phyloP scores from a whole-genome alignment of 2,329 filamentous ascomycete species.

The Anisogramma anomala region DNA sequence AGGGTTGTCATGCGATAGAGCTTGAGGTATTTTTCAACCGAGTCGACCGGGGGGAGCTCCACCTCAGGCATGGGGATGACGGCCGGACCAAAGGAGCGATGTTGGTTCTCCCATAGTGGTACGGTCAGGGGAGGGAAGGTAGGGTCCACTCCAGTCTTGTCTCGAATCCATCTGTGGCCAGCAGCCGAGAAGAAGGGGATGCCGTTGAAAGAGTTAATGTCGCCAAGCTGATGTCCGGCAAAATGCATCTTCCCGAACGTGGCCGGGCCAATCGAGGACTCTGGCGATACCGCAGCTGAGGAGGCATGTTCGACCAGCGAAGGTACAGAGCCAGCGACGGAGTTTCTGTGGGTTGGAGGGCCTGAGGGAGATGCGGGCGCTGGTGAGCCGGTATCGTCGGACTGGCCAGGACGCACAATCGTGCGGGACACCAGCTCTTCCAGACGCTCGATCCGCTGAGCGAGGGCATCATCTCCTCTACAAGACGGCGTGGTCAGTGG shows the following conservation, averaged over 20 bases:
- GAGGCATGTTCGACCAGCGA: not conserved
- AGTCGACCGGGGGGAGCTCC: slow-evolving; percentile 25
- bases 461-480: not conserved
- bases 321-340: not conserved
- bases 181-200: slow-evolving; percentile 37
- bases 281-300: slow-evolving; percentile 5
- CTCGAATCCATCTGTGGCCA: slow-evolving; percentile 36
- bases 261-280: slow-evolving; percentile 10
- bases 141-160: slow-evolving; percentile 30
- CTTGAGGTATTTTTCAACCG: slow-evolving; percentile 25
- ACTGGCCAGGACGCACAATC: not conserved
- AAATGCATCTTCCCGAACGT: slow-evolving; percentile 30
- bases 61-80: slow-evolving; percentile 4
- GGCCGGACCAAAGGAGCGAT: slow-evolving; percentile 12
- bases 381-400: not conserved
- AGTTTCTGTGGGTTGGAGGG: not conserved
- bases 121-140: slow-evolving; percentile 17
- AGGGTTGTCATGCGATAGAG: slow-evolving; percentile 14
- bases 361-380: not conserved
- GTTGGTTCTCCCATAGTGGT: slow-evolving; percentile 1
- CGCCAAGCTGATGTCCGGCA: slow-evolving; percentile 34
- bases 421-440: slow-evolving; percentile 3
- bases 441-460: not conserved
- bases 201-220: slow-evolving; percentile 34
- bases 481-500: not conserved